These are phyloP conservation scores for Scenedesmus sp. DNA, from an alignment of 163 green algal species.

Conservation along the genomic window DNA sequence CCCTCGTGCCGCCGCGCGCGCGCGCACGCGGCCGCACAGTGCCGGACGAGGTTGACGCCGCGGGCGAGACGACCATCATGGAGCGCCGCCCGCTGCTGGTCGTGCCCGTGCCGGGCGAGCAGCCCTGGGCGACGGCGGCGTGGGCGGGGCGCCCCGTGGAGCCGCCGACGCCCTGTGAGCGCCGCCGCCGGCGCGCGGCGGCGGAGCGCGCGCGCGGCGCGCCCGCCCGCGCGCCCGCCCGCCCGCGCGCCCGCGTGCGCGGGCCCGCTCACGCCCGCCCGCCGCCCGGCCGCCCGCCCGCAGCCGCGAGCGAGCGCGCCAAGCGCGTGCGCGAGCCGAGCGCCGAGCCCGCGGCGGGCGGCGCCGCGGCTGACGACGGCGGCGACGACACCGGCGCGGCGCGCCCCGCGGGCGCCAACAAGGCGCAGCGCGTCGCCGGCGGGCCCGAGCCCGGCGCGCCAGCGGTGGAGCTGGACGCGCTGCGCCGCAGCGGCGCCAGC, in stretches of 20 bases:
- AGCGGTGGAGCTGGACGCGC: slow-evolving; percentile 1
- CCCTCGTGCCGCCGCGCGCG: too few relatives aligned
- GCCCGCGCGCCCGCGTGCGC: too few relatives aligned
- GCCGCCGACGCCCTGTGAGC: slow-evolving; percentile 23
- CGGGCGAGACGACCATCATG: slow-evolving; percentile 33
- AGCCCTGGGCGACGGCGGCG: slow-evolving; percentile 46
- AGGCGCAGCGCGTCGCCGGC: slow-evolving; percentile 5
- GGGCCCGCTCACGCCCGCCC: too few relatives aligned
- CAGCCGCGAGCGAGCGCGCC: slow-evolving; percentile 6
- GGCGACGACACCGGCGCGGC: neutral
- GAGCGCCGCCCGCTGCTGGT: slow-evolving; percentile 46
- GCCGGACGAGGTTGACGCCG: slow-evolving; percentile 37
- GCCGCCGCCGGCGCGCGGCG: neutral
- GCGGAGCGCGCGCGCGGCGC: too few relatives aligned
- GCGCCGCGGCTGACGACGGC: neutral
- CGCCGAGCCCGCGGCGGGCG: neutral
- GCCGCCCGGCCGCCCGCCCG: too few relatives aligned
- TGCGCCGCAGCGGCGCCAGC: neutral
- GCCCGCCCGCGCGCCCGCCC: too few relatives aligned
- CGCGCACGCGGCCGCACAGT: too few relatives aligned
- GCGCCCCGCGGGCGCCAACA: neutral
- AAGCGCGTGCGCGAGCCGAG: slow-evolving; percentile 11
- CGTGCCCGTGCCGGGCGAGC: slow-evolving; percentile 47
- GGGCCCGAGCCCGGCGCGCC: neutral
- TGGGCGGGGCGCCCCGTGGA: slow-evolving; percentile 36